Conservation (phyloP, 345 rosid genomes). For the Populus simonii region DNA sequence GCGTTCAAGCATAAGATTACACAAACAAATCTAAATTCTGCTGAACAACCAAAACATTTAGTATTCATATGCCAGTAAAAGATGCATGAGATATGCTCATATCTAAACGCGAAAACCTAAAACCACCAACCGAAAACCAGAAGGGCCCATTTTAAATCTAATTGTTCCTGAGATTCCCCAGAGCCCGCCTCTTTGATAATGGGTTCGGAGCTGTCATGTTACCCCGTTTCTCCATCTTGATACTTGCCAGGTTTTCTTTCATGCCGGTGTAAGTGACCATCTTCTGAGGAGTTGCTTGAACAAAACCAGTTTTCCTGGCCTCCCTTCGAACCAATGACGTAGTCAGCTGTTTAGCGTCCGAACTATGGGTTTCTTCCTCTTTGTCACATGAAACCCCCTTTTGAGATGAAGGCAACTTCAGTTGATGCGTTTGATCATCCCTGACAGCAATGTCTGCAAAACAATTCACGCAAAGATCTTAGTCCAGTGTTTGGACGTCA, state of each 20-base stretch:
- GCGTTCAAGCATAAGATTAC: neutral
- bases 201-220: conserved; percentile 20
- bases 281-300: conserved; percentile 20
- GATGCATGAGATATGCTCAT: conserved; percentile 17
- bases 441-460: conserved; percentile 13
- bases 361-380: conserved; percentile 2
- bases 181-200: conserved; percentile 22
- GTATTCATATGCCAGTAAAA: neutral
- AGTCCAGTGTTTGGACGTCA: neutral
- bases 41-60: neutral
- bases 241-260: conserved; percentile 30
- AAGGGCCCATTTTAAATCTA: neutral
- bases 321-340: conserved; percentile 15
- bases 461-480: neutral
- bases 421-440: conserved; percentile 7
- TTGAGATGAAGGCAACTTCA: conserved; percentile 4
- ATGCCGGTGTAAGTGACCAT: neutral
- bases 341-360: conserved; percentile 3
- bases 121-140: neutral
- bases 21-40: neutral
- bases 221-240: conserved; percentile 17
- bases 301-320: neutral
- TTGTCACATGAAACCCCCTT: conserved; percentile 4
- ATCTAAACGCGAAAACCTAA: neutral
- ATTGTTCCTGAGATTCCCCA: conserved; percentile 25